Conservation (phyloP, 495 filamentous ascomycete species). For the Aspergillus ostianus region DNA sequence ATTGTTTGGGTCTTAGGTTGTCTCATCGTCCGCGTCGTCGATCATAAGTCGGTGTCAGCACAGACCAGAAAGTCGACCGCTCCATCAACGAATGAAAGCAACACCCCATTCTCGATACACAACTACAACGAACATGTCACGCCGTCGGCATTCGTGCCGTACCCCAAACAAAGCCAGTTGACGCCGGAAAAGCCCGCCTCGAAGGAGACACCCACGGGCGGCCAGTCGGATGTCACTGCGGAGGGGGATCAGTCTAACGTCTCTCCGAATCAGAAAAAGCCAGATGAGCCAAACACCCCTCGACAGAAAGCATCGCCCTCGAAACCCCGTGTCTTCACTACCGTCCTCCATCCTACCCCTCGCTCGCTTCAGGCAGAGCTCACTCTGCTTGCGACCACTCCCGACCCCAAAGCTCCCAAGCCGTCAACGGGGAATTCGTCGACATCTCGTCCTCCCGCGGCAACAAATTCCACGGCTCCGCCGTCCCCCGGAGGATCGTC, state of each 20-base stretch:
- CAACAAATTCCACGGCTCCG: conserved; percentile 48
- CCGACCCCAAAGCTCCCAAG: conserved; percentile 51
- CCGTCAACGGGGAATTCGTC: conserved; percentile 38
- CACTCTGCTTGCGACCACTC: conserved; percentile 70
- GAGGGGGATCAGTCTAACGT: conserved; percentile 29
- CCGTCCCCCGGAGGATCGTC: conserved; percentile 69
- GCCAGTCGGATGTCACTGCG: conserved; percentile 21
- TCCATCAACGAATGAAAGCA: conserved; percentile 54
- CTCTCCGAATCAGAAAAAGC: conserved; percentile 45
- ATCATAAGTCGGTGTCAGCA: conserved; percentile 69
- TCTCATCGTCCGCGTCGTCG: conserved; percentile 86
- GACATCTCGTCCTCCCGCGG: conserved; percentile 39
- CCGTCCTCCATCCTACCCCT: conserved; percentile 82
- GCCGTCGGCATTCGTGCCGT: conserved; percentile 82
- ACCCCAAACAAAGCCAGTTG: conserved; percentile 60
- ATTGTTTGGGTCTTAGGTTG: conserved; percentile 52
- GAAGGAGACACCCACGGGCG: conserved; percentile 27
- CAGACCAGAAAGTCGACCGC: conserved; percentile 53
- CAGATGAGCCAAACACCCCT: conserved; percentile 36
- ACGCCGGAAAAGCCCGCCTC: conserved; percentile 36
- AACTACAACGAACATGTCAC: conserved; percentile 86
- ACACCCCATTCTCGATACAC: conserved; percentile 80
- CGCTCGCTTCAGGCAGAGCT: conserved; percentile 73
- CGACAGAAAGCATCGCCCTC: conserved; percentile 47
- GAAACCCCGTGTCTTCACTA: conserved; percentile 68